These are phyloP conservation scores for Tylopilus cervinicoccineus DNA, from an alignment of 768 basidiomycete species.

Conservation along the genomic window DNA sequence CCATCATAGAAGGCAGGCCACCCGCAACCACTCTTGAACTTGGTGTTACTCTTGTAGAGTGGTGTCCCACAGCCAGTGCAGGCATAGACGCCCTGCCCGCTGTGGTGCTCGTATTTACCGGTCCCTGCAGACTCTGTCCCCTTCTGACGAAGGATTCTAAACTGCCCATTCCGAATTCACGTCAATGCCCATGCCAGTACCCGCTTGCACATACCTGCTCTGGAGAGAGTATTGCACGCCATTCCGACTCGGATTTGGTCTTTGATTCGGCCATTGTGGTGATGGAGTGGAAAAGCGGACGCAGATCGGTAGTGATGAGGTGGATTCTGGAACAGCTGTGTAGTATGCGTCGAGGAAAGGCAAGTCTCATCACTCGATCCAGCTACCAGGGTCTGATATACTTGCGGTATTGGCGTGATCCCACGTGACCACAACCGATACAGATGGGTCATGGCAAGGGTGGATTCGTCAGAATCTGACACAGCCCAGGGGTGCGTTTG, in stretches of 20 bases:
- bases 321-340: no score
- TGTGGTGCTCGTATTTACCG: constrained; percentile 75
- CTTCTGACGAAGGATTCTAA: constrained; percentile 79
- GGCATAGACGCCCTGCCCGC: constrained; percentile 61
- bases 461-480: no score
- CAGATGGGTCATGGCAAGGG: no score
- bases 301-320: no score
- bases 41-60: constrained; percentile 84
- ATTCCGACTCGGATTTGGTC: constrained; percentile 69
- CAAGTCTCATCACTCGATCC: no score
- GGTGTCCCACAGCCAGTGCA: constrained; percentile 82
- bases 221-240: constrained; percentile 74
- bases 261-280: constrained; percentile 19
- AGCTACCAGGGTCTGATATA: no score
- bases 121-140: constrained; percentile 80
- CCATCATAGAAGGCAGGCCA: constrained; percentile 99
- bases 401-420: no score
- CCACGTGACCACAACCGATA: no score
- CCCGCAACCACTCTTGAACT: constrained; percentile 91
- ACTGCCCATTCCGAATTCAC: constrained; percentile 42
- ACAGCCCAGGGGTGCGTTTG: no score
- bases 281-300: constrained; percentile 3
- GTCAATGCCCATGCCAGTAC: not conserved
- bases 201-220: constrained; percentile 60
- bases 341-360: no score